phyloP scores from a whole-genome alignment of 108 stramenopile genomes.

The Licmophora abbreviata region DNA sequence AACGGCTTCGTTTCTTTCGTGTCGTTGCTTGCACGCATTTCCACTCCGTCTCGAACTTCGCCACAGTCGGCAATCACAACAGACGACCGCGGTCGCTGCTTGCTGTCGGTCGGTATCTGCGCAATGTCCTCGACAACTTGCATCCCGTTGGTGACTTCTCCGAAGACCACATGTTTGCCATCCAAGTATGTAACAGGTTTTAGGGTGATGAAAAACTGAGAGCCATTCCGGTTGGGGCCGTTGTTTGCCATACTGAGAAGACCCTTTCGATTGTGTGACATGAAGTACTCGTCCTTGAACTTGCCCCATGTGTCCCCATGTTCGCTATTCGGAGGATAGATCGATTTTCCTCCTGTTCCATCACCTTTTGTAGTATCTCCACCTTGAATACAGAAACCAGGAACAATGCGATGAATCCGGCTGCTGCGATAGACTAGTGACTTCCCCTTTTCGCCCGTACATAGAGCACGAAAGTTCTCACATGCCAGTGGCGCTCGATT shows the following conservation, averaged over 20 bases:
- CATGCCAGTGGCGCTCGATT: constrained; percentile 77
- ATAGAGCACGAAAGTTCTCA: constrained; percentile 85
- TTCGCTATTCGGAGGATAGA: constrained; percentile 36
- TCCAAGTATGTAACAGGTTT: constrained; percentile 44
- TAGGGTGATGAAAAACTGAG: constrained; percentile 77
- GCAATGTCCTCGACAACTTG: constrained; percentile 27
- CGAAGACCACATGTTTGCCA: constrained; percentile 88
- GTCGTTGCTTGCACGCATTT: too few species aligned
- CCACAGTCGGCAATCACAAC: constrained; percentile 23
- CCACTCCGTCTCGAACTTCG: too few species aligned
- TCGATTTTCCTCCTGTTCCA: constrained; percentile 79
- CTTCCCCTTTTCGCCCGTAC: constrained; percentile 65
- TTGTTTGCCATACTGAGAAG: constrained; percentile 75
- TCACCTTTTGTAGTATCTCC: constrained; percentile 76
- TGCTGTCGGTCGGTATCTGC: constrained; percentile 16
- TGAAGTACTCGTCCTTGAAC: constrained; percentile 60
- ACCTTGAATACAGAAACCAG: constrained; percentile 58
- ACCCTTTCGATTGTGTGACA: constrained; percentile 56
- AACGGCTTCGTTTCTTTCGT: too few species aligned
- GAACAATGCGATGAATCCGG: constrained; percentile 74
- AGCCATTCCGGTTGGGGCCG: constrained; percentile 66
- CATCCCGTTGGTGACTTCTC: constrained; percentile 57
- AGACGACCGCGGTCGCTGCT: constrained; percentile 9
- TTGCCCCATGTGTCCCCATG: constrained; percentile 51
- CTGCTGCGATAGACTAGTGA: constrained; percentile 25